Percentiles rank a stretch among this genome's conserved stretches.
Evolutionary conservation across 345 rosid species (phyloP).

Genomic region (Rhodomyrtus tomentosa): DNA sequence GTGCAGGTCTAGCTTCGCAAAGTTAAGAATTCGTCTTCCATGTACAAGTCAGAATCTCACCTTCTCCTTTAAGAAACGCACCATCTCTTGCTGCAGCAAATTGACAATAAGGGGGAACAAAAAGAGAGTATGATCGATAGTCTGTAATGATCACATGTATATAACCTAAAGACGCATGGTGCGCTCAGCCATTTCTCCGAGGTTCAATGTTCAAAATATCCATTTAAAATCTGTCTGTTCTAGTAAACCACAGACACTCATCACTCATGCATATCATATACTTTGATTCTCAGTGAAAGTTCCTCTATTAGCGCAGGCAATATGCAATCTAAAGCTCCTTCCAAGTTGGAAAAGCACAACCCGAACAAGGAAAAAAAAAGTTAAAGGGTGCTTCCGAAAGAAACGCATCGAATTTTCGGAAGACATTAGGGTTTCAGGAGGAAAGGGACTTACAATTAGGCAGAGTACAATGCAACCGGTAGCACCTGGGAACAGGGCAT

Average conservation of each 20-base stretch:
- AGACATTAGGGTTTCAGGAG: fast-evolving
- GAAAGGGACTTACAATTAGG: constrained; percentile 42
- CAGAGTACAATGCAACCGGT: constrained; percentile 73
- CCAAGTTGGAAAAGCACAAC: neutral
- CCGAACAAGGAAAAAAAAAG: neutral
- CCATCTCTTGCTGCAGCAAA: constrained; percentile 73
- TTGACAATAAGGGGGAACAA: neutral
- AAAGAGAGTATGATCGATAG: neutral
- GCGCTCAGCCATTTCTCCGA: neutral
- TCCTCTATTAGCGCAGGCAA: neutral
- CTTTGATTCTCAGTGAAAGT: neutral
- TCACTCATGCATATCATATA: neutral
- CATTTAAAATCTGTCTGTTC: neutral
- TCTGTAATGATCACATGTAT: neutral
- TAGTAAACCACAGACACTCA: neutral
- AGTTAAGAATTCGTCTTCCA: neutral
- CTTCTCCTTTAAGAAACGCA: constrained; percentile 62
- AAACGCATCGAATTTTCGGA: neutral
- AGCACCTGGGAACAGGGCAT: constrained; percentile 82
- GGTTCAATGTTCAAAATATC: neutral
- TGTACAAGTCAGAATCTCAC: constrained; percentile 34
- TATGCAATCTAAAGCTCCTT: neutral
- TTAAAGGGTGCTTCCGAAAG: neutral
- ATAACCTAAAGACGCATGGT: neutral
- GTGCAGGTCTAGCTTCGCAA: neutral